phyloP scores from a whole-genome alignment of 2,329 filamentous ascomycete genomes.

The Ceratocystis cubensis region DNA sequence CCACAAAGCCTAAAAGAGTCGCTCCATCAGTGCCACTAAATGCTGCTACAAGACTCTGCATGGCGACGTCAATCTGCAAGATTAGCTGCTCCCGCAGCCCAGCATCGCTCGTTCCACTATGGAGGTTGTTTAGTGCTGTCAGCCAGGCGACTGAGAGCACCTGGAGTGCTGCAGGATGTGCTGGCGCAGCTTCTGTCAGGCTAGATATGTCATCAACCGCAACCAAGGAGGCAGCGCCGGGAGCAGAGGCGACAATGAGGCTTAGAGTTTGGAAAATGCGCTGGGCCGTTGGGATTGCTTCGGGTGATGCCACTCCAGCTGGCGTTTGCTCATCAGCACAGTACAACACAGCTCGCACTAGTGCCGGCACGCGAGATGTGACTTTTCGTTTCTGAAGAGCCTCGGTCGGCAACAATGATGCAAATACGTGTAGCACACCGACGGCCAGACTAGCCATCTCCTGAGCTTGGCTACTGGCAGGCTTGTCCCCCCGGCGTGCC shows the following conservation, averaged over 20 bases:
- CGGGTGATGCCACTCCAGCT: not conserved
- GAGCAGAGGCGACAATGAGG: slow-evolving; percentile 40
- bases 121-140: slow-evolving; percentile 31
- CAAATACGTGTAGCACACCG: slow-evolving; percentile 50
- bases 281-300: not conserved
- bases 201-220: slow-evolving; percentile 40
- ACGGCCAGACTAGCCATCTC: slow-evolving; percentile 53
- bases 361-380: slow-evolving; percentile 38
- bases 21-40: slow-evolving; percentile 49
- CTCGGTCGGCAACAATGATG: slow-evolving; percentile 41
- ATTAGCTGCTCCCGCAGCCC: slow-evolving; percentile 24
- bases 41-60: slow-evolving; percentile 38
- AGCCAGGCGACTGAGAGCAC: slow-evolving; percentile 47
- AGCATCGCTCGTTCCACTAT: not conserved
- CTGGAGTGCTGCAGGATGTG: slow-evolving; percentile 41
- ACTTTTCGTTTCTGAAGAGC: slow-evolving; percentile 36
- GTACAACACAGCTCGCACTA: slow-evolving; percentile 41
- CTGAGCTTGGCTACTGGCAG: slow-evolving; percentile 25
- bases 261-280: slow-evolving; percentile 37
- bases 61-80: slow-evolving; percentile 35
- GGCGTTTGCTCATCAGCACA: slow-evolving; percentile 3
- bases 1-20: slow-evolving; percentile 46
- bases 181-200: slow-evolving; percentile 44
- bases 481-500: slow-evolving; percentile 27
- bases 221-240: slow-evolving; percentile 39